phyloP scores from a whole-genome alignment of 257 asterid genomes.

The Solanum lycopersicoides region DNA sequence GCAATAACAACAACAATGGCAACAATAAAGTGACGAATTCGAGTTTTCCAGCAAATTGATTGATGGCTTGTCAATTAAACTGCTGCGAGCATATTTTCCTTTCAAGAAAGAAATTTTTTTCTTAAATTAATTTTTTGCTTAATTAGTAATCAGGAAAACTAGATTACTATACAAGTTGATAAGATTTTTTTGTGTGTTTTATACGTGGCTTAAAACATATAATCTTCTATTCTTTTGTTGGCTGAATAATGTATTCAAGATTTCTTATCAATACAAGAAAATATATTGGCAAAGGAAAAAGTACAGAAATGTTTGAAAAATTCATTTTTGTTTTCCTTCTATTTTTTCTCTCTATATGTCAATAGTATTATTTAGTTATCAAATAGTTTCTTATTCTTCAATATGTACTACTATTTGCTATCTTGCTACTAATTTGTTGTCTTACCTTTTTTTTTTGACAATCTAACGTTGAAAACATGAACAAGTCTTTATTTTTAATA shows the following conservation, averaged over 20 bases:
- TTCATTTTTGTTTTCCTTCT: background rate
- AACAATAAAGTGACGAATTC: constrained; percentile 28
- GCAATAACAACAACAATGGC: constrained; percentile 30
- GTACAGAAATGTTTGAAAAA: background rate
- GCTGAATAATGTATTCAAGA: constrained; percentile 1
- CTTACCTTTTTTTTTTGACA: too few species aligned
- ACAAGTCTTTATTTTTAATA: background rate
- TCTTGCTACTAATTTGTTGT: background rate
- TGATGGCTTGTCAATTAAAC: background rate
- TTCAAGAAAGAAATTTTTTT: background rate
- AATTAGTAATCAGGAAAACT: background rate
- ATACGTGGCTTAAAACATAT: background rate
- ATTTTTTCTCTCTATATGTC: background rate
- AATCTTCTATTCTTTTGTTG: background rate
- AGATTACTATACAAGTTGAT: background rate
- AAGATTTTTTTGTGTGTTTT: background rate
- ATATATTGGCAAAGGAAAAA: background rate
- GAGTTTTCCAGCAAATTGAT: constrained; percentile 28
- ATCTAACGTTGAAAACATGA: background rate
- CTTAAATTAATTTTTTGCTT: background rate
- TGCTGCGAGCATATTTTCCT: background rate
- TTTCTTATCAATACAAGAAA: background rate
- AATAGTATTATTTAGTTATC: background rate
- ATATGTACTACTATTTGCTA: background rate
- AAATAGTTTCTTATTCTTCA: background rate